Percentiles rank a stretch among this genome's conserved stretches.
phyloP scores from a whole-genome alignment of 495 filamentous ascomycete genomes.

The Venustampulla echinocandica region DNA sequence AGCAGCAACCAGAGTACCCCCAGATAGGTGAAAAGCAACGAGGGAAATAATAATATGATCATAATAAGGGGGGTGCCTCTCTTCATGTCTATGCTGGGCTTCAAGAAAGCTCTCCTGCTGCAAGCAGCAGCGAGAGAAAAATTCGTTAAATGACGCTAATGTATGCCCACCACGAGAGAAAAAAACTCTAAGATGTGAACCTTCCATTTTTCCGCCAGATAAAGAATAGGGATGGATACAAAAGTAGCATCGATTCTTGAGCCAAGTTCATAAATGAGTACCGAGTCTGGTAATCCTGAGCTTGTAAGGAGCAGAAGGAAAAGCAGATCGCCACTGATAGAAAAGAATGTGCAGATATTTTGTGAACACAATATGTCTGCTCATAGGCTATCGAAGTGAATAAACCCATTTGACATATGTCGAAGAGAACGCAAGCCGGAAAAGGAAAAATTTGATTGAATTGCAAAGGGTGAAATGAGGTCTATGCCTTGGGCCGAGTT shows the following conservation, averaged over 20 bases:
- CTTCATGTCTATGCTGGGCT: too few relatives aligned
- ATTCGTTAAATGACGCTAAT: too few relatives aligned
- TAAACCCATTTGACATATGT: slow-evolving; percentile 15
- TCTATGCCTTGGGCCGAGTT: slow-evolving; percentile 14
- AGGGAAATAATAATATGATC: too few relatives aligned
- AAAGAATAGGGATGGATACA: slow-evolving; percentile 3
- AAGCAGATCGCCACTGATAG: too few relatives aligned
- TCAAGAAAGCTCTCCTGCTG: too few relatives aligned
- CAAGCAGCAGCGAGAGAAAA: too few relatives aligned
- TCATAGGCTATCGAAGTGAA: slow-evolving; percentile 12
- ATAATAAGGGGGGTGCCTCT: too few relatives aligned
- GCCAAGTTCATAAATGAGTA: slow-evolving; percentile 1
- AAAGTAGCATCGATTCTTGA: slow-evolving; percentile 3
- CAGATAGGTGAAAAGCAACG: too few relatives aligned
- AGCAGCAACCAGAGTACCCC: too few relatives aligned
- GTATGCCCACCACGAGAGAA: too few relatives aligned
- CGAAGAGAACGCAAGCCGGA: slow-evolving; percentile 3
- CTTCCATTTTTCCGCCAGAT: slow-evolving; percentile 1
- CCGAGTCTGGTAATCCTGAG: not conserved
- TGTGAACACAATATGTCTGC: slow-evolving; percentile 20
- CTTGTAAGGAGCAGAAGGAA: too few relatives aligned
- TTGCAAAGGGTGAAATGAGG: slow-evolving; percentile 1
- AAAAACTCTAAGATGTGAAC: too few relatives aligned
- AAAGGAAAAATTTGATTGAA: slow-evolving; percentile 6
- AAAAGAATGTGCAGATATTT: slow-evolving; percentile 12